Conservation (phyloP, 1,284 basidiomycete genomes). For the Moesziomyces globuligerus region DNA sequence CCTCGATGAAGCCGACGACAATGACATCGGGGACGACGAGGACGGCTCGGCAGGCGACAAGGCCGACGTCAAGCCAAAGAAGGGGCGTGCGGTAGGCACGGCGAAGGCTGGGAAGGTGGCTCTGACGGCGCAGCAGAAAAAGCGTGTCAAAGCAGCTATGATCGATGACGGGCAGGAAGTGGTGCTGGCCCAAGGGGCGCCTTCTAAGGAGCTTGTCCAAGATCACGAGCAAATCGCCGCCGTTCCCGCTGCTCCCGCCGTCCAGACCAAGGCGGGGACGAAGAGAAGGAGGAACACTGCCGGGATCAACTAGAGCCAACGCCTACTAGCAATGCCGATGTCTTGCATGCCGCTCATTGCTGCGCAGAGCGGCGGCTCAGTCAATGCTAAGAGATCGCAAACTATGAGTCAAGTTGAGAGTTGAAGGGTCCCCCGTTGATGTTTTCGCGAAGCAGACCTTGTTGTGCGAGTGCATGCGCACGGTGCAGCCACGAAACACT, state of each 20-base stretch:
- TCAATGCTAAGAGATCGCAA: too few relatives aligned
- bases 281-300: conserved; percentile 14
- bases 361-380: too few relatives aligned
- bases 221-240: conserved; percentile 45
- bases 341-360: not conserved
- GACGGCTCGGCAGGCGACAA: conserved; percentile 9
- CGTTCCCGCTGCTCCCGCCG: conserved; percentile 7
- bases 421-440: too few relatives aligned
- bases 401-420: too few relatives aligned
- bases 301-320: not conserved
- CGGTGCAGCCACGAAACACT: not conserved
- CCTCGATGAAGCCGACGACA: conserved; percentile 17
- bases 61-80: conserved; percentile 28
- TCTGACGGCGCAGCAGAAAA: conserved; percentile 18
- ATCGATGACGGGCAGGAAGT: conserved; percentile 35
- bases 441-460: not conserved
- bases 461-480: not conserved
- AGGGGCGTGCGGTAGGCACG: conserved; percentile 2
- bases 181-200: conserved; percentile 41
- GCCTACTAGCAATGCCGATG: not conserved
- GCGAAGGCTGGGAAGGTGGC: not conserved
- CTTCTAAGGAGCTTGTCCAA: conserved; percentile 25
- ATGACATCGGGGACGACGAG: conserved; percentile 12
- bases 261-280: not conserved
- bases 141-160: conserved; percentile 30